Evolutionary conservation across 768 basidiomycete genomes (phyloP).

Genomic region (Amylocystis lapponica): DNA sequence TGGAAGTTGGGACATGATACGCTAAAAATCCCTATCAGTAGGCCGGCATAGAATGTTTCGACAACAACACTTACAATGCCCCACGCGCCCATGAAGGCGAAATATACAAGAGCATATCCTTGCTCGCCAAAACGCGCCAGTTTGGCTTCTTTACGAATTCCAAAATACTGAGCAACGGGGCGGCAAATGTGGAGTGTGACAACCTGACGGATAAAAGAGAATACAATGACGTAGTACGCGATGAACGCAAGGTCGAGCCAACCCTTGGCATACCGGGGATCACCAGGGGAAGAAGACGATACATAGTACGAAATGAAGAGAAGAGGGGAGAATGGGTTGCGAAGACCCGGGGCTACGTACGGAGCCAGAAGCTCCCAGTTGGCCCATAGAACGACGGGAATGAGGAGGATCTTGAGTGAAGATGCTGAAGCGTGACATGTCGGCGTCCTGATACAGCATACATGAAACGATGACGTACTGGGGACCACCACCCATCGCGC

Average conservation of each 20-base stretch:
- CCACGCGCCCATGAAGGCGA: conserved; percentile 59
- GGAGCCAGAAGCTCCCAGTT: conserved; percentile 58
- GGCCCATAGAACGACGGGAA: conserved; percentile 54
- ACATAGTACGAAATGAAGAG: conserved; percentile 69
- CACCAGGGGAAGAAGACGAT: conserved; percentile 42
- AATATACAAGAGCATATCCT: conserved; percentile 83
- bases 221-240: conserved; percentile 79
- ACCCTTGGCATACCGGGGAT: conserved; percentile 66
- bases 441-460: neutral
- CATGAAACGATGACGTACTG: conserved; percentile 33
- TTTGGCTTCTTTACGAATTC: conserved; percentile 62
- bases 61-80: conserved; percentile 67
- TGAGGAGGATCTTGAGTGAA: conserved; percentile 59
- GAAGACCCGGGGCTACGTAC: conserved; percentile 38
- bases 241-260: conserved; percentile 76
- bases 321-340: conserved; percentile 71
- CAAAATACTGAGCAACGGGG: conserved; percentile 65
- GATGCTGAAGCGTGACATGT: conserved; percentile 37
- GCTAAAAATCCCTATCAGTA: conserved; percentile 41
- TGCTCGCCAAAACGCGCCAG: conserved; percentile 88
- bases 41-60: neutral
- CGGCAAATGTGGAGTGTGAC: conserved; percentile 58
- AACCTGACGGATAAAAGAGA: conserved; percentile 80
- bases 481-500: conserved; percentile 74
- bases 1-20: conserved; percentile 75